Conservation (phyloP, 441 rosid species). For the Viola pubescens region DNA sequence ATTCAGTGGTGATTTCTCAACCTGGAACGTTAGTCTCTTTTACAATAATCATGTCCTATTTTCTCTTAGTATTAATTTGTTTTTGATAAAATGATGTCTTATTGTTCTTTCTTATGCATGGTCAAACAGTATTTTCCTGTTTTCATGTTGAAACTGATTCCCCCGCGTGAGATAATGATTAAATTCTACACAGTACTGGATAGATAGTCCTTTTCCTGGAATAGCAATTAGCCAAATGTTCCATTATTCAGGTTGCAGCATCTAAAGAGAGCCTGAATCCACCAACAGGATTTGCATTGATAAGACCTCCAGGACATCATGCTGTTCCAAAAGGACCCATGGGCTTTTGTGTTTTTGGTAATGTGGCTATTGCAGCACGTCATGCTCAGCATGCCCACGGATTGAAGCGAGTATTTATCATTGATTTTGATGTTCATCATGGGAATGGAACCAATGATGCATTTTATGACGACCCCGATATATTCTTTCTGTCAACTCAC, state of each 20-base stretch:
- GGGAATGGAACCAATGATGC: conserved; percentile 97
- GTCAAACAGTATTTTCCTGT: background rate
- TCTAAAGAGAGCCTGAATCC: conserved; percentile 49
- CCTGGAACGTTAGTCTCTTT: conserved; percentile 44
- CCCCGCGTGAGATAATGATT: background rate
- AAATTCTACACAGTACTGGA: background rate
- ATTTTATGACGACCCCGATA: conserved; percentile 80
- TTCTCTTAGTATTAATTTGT: conserved; percentile 1
- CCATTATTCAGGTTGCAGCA: conserved; percentile 52
- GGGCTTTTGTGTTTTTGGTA: conserved; percentile 96
- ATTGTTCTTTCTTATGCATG: background rate
- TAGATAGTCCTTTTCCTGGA: background rate
- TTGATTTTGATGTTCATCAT: conserved; percentile 97
- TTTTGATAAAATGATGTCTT: conserved; percentile 10
- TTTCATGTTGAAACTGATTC: background rate
- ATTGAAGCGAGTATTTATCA: conserved; percentile 64
- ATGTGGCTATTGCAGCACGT: conserved; percentile 91
- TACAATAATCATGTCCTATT: conserved; percentile 6
- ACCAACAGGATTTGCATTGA: conserved; percentile 79
- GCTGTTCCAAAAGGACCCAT: conserved; percentile 93
- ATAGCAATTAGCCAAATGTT: background rate
- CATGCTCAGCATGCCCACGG: conserved; percentile 74
- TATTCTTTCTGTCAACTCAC: conserved; percentile 90
- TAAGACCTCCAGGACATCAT: conserved; percentile 97
- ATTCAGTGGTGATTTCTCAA: conserved; percentile 92